Conservation (phyloP, 2,329 filamentous ascomycete species). For the Alternaria ventricosa region DNA sequence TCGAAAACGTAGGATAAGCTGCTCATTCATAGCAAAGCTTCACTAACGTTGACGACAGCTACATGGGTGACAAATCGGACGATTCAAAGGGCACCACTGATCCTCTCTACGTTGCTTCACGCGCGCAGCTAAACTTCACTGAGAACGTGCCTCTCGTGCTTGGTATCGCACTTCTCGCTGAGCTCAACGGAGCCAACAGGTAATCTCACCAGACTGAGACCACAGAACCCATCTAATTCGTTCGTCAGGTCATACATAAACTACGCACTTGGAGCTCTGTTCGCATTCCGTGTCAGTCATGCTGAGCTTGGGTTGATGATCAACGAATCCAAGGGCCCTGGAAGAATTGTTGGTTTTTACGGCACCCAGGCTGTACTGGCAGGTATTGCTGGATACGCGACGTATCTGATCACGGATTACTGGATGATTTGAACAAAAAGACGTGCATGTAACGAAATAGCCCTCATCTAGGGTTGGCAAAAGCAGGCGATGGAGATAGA, state of each 20-base stretch:
- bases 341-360: conserved; percentile 37
- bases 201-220: conserved; percentile 5
- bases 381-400: conserved; percentile 38
- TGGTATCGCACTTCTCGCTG: conserved; percentile 48
- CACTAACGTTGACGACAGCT: conserved; percentile 21
- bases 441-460: background rate
- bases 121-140: conserved; percentile 52
- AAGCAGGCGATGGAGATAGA: background rate
- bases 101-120: conserved; percentile 45
- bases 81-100: conserved; percentile 21
- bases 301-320: conserved; percentile 48
- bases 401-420: conserved; percentile 41
- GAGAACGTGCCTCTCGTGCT: conserved; percentile 54
- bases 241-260: conserved; percentile 41
- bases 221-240: conserved; percentile 2
- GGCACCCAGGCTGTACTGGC: conserved; percentile 41
- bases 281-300: conserved; percentile 51
- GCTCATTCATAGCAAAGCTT: background rate
- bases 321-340: conserved; percentile 27
- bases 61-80: conserved; percentile 35
- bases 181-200: conserved; percentile 54
- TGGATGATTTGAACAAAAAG: conserved; percentile 24
- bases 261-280: conserved; percentile 47
- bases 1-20: conserved; percentile 34
- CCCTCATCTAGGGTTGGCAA: background rate